These are phyloP conservation scores for Aspergillus luchuensis DNA, from an alignment of 2,329 filamentous ascomycete species.

Conservation along the genomic window DNA sequence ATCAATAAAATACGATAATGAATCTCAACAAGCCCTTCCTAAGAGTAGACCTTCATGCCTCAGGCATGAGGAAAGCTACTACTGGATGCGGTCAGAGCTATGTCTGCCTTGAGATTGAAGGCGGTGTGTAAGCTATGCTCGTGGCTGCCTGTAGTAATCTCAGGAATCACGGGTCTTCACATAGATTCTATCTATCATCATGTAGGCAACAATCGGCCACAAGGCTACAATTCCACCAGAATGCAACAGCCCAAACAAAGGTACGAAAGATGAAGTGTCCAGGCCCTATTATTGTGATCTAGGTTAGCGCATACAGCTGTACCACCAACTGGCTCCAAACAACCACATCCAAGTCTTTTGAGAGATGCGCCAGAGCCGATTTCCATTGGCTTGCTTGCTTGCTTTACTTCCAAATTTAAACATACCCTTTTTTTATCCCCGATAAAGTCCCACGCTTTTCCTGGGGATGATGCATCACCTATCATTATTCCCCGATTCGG, in stretches of 20 bases:
- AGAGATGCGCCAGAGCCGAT: neutral
- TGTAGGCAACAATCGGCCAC: neutral
- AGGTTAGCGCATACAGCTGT: slow-evolving; percentile 9
- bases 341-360: slow-evolving; percentile 19
- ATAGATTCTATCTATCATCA: too few relatives aligned
- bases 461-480: neutral
- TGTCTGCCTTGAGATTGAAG: too few relatives aligned
- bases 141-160: neutral
- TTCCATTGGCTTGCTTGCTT: neutral
- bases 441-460: neutral
- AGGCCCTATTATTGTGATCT: neutral
- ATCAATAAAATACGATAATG: too few relatives aligned
- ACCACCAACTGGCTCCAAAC: slow-evolving; percentile 28
- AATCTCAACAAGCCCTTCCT: too few relatives aligned
- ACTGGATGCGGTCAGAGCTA: too few relatives aligned
- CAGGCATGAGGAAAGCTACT: too few relatives aligned
- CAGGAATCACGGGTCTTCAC: too few relatives aligned
- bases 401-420: neutral
- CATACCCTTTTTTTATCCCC: neutral
- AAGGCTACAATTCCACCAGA: neutral
- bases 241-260: slow-evolving; percentile 7
- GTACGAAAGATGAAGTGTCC: slow-evolving; percentile 5
- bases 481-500: neutral
- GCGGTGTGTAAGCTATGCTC: neutral
- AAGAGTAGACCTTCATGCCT: too few relatives aligned